A percentile compares a stretch with the other conserved stretches of the same genome.
These are phyloP conservation scores for Neopestalotiopsis clavispora DNA, from an alignment of 2,329 filamentous ascomycete genomes.

Conservation along the genomic window DNA sequence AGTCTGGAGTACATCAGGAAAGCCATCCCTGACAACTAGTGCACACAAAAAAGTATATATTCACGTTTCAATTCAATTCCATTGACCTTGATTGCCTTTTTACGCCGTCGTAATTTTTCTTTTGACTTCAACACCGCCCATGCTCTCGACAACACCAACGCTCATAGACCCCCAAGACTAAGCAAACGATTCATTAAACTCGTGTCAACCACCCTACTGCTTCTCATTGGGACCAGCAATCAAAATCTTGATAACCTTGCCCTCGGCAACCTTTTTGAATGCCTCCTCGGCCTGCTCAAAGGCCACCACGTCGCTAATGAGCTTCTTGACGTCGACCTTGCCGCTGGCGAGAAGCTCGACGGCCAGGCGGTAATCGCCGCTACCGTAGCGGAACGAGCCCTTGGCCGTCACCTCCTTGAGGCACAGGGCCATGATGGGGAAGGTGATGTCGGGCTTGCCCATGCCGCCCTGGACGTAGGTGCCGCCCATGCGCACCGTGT, in stretches of 20 bases:
- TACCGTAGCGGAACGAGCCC: conserved; percentile 88
- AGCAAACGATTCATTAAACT: too few relatives aligned
- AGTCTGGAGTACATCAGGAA: background rate
- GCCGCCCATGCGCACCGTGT: conserved; percentile 73
- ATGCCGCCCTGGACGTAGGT: conserved; percentile 88
- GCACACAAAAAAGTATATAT: background rate
- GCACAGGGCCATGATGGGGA: conserved; percentile 90
- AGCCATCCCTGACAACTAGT: background rate
- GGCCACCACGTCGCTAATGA: conserved; percentile 77
- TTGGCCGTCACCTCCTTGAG: conserved; percentile 86
- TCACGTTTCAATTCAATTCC: background rate
- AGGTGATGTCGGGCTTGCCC: conserved; percentile 85
- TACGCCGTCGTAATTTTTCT: background rate
- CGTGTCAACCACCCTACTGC: conserved; percentile 25
- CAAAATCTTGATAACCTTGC: conserved; percentile 75
- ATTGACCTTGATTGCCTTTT: background rate
- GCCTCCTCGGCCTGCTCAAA: conserved; percentile 86
- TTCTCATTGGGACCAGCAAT: conserved; percentile 72
- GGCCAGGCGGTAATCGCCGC: conserved; percentile 85
- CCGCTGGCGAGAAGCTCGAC: conserved; percentile 76
- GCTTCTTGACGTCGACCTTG: conserved; percentile 78
- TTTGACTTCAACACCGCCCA: background rate
- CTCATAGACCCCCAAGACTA: background rate
- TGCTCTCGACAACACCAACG: background rate
- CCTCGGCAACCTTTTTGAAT: conserved; percentile 84